These are phyloP conservation scores for Paracamarosporium sp. DNA, from an alignment of 2,329 filamentous ascomycete species.

Conservation along the genomic window DNA sequence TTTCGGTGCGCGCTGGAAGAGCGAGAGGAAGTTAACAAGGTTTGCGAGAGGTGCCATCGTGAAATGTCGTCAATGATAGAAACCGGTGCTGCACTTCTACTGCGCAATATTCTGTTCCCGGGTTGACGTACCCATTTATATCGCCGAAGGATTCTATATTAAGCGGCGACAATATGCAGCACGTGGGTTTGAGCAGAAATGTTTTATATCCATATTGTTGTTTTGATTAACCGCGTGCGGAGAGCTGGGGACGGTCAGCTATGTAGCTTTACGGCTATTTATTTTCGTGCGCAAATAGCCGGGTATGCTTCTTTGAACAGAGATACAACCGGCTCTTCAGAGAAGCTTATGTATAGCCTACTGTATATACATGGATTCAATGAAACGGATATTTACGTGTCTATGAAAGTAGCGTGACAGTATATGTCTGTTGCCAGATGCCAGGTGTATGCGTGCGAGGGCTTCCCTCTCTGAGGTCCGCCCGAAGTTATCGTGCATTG, in stretches of 20 bases:
- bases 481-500: too few species aligned
- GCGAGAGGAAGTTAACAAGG: background rate
- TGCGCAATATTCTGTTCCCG: background rate
- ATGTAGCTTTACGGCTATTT: background rate
- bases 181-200: background rate
- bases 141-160: slow-evolving; percentile 3
- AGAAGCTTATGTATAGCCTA: background rate
- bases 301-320: background rate
- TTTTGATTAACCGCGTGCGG: slow-evolving; percentile 1
- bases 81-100: background rate
- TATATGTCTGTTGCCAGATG: too few species aligned
- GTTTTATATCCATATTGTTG: background rate
- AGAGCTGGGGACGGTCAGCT: background rate
- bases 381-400: background rate
- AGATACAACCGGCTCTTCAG: background rate
- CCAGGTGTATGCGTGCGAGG: too few species aligned
- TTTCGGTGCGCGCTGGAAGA: background rate
- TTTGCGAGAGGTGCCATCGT: background rate
- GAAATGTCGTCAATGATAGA: background rate
- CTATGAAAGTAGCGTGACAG: background rate
- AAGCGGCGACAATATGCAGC: background rate
- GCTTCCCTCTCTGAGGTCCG: too few species aligned
- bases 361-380: background rate
- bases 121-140: background rate
- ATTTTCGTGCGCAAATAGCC: slow-evolving; percentile 2